Evolutionary conservation across 306 rosid genomes (phyloP), one percentile per base, ranked within the genome.

Genomic region (Arachis hypogaea): DNA sequence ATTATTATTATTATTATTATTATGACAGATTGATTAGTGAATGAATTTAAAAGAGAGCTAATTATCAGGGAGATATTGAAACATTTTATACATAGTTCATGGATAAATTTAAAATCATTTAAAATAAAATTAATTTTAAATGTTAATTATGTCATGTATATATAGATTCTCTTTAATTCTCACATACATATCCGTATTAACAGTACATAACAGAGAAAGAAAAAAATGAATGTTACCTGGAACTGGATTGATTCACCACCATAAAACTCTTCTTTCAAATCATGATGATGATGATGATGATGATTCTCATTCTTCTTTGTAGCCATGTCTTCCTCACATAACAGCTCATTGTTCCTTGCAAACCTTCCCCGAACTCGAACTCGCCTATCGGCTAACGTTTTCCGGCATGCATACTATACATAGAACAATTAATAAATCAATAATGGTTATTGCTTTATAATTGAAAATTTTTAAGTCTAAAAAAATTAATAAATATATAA

Each of bases 301-400:
- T 56, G 74, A 69, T 63, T 57, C 36, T 81, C 76, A 4, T 65
- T 72, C 68, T 84, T 87, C 58, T 87, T 73, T 9, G 73, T 14
- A 36, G 54, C 64, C 67, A 83, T 77, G 63, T 82, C 85, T 7
- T 74, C 68, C 36, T 86, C 89, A 45, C 84, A 81, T 0, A 79
- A 70, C 62, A 79, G 72, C 59, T 90, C 94, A 40, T 73, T 82
- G 80, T 94, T 94, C 69, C 94, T 88, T 9, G 97, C 98, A 80
- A 94, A 94, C 82, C 98, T 89, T 74, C 98, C 98, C 18, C 98
- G 90, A 33, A 94, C 98, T 77, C 98, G 78, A 5, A 88, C 96
- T 76, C 98, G 77, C 59, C 96, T 82, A 81, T 94, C 98, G 14
- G 98, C 98, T 51, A 94, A 86, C 69, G 94, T 94, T 87, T 94